A percentile compares a stretch with the other conserved stretches of the same genome.
Evolutionary conservation across 202 grass and related monocot genomes (phyloP).

Genomic region (Dendrocalamus latiflorus): DNA sequence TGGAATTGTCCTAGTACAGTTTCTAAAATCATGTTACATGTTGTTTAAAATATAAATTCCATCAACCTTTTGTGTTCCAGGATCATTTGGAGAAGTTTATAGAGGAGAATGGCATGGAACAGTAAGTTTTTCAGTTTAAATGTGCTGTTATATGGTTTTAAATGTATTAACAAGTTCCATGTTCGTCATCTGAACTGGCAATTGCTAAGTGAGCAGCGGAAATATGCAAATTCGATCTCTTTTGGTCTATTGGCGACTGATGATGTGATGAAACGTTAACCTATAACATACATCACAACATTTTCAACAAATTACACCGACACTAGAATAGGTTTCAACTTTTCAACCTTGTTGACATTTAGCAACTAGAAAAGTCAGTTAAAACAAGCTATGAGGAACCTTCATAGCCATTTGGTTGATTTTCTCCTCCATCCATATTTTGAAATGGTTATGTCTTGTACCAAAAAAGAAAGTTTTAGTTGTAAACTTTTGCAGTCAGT

Average conservation of each 20-base stretch:
- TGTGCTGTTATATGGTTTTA: background rate
- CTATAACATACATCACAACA: background rate
- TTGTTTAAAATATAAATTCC: background rate
- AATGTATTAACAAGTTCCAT: background rate
- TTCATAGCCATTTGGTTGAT: background rate
- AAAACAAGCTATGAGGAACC: background rate
- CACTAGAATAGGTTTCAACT: background rate
- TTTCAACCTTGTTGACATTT: too few relatives aligned
- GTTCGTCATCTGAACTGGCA: constrained; percentile 24
- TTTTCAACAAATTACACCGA: background rate
- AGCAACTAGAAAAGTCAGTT: background rate
- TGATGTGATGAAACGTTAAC: constrained; percentile 8
- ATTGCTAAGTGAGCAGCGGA: constrained; percentile 12
- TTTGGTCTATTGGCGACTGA: background rate
- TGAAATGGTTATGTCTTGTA: background rate
- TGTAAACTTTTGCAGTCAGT: background rate
- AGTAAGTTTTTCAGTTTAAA: constrained; percentile 52
- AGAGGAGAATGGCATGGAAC: constrained; percentile 99
- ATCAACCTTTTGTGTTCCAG: constrained; percentile 45
- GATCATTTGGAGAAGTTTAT: constrained; percentile 98
- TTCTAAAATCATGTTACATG: background rate
- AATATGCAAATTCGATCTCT: background rate
- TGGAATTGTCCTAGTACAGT: background rate
- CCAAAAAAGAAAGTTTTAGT: background rate
- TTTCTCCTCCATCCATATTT: background rate